Base-by-base conservation (phyloP, 2,329 filamentous ascomycete genomes). In the Colletotrichum orchidophilum region DNA sequence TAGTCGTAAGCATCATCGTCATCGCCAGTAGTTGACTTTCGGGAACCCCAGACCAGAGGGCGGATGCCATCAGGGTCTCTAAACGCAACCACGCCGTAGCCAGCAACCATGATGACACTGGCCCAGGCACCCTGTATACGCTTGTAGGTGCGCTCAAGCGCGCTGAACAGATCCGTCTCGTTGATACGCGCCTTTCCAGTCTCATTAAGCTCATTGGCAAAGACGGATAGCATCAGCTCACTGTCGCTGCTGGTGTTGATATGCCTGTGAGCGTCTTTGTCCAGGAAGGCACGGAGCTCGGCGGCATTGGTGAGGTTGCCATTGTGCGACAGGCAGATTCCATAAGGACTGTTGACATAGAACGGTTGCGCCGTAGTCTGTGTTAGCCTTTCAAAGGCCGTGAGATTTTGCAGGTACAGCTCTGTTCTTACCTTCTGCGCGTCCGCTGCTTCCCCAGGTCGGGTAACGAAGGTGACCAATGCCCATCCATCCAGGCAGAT, bases 381-480 rank as follows among this genome's bases (percentile, higher is more conserved):
- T 49, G 26, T 97, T 94, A 8, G 94, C 91, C 77, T 94, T 96
- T 93, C 80, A 33, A 55, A 15, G 21, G 39, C n/a, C 9, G n/a
- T 24, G 26, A 61, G 46, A 24, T 46, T 18, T 46, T 8, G n/a
- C 39, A 15, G 9, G 39, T 18, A n/a, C 39, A 46, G 39, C 39
- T 46, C n/a, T 46, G 39, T 46, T 46, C 39, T 61, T 13, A 50
- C 39, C 39, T 29, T 50, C 42, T 8, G 42, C 42, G 18, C 42
- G 59, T 24, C 59, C 57, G 46, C 57, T 60, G 39, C 92, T 96
- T 68, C 95, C 95, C 13, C 93, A 93, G 8, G 95, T 98, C 12
- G 95, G 95, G 81, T 98, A 98, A 80, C 95, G 88, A 75, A 98
- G 82, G 81, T 98, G 95, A 52, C 90, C 93, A 71, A 97, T 87